Base-by-base conservation (phyloP, 176 grass and related monocot genomes). In the Secale cereale region DNA sequence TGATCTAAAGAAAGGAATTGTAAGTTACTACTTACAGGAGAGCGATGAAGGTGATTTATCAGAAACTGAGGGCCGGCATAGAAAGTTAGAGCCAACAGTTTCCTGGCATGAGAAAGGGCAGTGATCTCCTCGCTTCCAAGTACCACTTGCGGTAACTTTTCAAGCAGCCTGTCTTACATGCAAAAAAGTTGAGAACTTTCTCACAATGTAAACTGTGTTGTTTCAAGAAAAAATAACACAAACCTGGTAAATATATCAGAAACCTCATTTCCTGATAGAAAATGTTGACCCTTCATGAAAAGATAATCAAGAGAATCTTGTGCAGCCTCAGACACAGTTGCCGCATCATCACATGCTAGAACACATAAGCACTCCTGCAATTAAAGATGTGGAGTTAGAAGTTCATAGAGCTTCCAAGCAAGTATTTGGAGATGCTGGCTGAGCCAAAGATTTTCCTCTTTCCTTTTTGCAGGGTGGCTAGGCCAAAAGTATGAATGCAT, bases 181-280 rank as follows among this genome's bases (percentile, higher is more conserved):
- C 88, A 87, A 83, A 81, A 66, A 33, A 82, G 52, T 82, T 90
- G 40, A 88, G 68, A 87, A 76, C 29, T 48, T 74, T 77, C 28
- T 60, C 52, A 46, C 64, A 81, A 56, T n/a, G 57, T 88, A 82
- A 90, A 36, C 46, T 92, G 20, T 72, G 36, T 10, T 73, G 62
- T 79, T 90, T 73, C 59, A 41, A 74, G 74, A 83, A 60, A 87
- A 60, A n/a, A 85, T 60, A 77, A 60, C 26, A 87, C 52, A 28
- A 48, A 95, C 96, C 96, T 98, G 70, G 63, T 95, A 87, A 98
- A 94, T 74, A 94, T 89, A 81, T 95, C 88, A 83, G 93, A 95
- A 89, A 90, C 80, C 22, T 98, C 96, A 78, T 87, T 73, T 87
- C 95, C 89, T 43, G 85, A 92, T 67, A 98, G 62, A 83, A 94